Evolutionary conservation across 345 rosid species (phyloP).

Genomic region (Orychophragmus violaceus): DNA sequence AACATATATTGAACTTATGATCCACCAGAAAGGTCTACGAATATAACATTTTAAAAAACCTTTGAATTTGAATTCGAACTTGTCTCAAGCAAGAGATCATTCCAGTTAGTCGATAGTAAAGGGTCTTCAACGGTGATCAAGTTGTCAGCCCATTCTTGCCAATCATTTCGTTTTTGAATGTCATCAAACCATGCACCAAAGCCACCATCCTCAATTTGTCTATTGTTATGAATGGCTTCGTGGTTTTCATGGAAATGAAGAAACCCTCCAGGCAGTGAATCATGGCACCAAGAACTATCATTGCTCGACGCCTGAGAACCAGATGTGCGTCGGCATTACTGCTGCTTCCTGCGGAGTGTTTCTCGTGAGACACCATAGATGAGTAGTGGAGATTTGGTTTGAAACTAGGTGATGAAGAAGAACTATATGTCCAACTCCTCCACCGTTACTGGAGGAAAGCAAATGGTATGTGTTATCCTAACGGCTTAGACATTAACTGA

Average conservation of each 20-base stretch:
- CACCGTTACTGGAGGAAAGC: constrained; percentile 40
- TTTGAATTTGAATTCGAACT: constrained; percentile 53
- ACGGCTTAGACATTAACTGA: constrained; percentile 40
- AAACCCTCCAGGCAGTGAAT: constrained; percentile 43
- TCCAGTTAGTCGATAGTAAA: constrained; percentile 54
- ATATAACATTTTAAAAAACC: constrained; percentile 43
- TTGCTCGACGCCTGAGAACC: constrained; percentile 34
- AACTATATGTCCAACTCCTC: constrained; percentile 61
- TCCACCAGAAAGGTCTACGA: too few relatives aligned
- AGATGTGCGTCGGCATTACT: constrained; percentile 33
- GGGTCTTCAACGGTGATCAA: constrained; percentile 65
- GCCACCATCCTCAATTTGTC: constrained; percentile 45
- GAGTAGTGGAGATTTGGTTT: constrained; percentile 66
- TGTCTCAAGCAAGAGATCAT: constrained; percentile 56
- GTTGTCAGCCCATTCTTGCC: constrained; percentile 99
- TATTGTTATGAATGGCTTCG: constrained; percentile 36
- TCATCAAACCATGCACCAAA: constrained; percentile 32
- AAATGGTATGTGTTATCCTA: constrained; percentile 39
- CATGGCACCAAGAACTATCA: constrained; percentile 69
- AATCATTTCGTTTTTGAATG: constrained; percentile 57
- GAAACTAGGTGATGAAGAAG: constrained; percentile 67
- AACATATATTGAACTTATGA: too few relatives aligned
- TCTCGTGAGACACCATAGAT: too few relatives aligned
- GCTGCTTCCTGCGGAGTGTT: constrained; percentile 37
- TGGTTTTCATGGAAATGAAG: constrained; percentile 51